These are phyloP conservation scores for Serendipita sp. DNA, from an alignment of 768 basidiomycete genomes.

Conservation along the genomic window DNA sequence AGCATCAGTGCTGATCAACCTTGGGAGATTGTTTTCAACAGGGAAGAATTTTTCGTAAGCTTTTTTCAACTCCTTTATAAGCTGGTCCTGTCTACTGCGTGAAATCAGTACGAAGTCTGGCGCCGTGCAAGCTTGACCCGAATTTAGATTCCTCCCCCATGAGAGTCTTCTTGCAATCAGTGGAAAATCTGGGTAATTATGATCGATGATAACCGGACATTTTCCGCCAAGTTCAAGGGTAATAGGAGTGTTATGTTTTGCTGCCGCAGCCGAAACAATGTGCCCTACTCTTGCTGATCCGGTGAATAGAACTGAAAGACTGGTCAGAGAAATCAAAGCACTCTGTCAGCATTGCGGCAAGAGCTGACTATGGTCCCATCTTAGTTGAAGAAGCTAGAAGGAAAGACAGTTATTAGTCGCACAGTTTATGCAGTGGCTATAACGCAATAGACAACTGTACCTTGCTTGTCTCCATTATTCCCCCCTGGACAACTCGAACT, in stretches of 20 bases:
- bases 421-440: too few species aligned
- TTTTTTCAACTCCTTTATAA: slow-evolving; percentile 30
- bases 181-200: slow-evolving; percentile 11
- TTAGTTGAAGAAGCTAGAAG: background rate
- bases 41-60: slow-evolving; percentile 38
- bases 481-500: background rate
- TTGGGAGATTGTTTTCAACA: slow-evolving; percentile 22
- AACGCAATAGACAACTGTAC: too few species aligned
- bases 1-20: slow-evolving; percentile 40
- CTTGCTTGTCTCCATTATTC: background rate
- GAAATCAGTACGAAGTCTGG: slow-evolving; percentile 31
- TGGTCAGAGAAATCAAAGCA: background rate
- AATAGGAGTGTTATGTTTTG: slow-evolving; percentile 36
- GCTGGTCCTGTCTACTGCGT: slow-evolving; percentile 27
- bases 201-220: slow-evolving; percentile 31
- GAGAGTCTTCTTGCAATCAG: slow-evolving; percentile 16
- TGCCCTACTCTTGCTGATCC: slow-evolving; percentile 34
- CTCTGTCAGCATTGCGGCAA: background rate
- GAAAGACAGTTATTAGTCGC: background rate
- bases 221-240: slow-evolving; percentile 44
- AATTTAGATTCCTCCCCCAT: slow-evolving; percentile 17
- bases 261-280: slow-evolving; percentile 36
- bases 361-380: slow-evolving; percentile 2
- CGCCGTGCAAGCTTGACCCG: slow-evolving; percentile 19
- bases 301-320: slow-evolving; percentile 25